Base-by-base conservation (phyloP, 495 filamentous ascomycete species). In the Viridothelium virens region DNA sequence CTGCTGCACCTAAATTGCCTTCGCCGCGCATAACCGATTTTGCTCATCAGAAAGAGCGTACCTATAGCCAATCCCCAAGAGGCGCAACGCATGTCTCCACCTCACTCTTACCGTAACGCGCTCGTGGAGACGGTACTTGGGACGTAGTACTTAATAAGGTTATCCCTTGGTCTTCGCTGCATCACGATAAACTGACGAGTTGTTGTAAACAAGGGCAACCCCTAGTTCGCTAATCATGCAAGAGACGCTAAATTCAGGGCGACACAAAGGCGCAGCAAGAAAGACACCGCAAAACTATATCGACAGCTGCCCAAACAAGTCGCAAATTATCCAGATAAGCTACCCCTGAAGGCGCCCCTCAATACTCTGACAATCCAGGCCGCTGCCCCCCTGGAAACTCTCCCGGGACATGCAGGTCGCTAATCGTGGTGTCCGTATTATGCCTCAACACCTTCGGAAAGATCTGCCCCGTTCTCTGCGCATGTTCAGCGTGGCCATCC, bases 381-480 rank as follows among this genome's bases (percentile, higher is more conserved):
- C 7, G 53, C 53, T 34, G 53, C 2, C 53, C 53, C 6, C 53
- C 36, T 6, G 72, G 72, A 63, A 70, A 78, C 67, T 75, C 66
- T 4, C 76, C 76, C 25, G 76, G 76, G 2, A 78, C 70, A 65
- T 78, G 74, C 56, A 77, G 64, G 39, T 74, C 68, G 46, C 69
- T 73, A 18, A 78, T 65, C 46, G 69, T 75, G 7, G 77, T 63
- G 63, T 74, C 72, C 2, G 76, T 78, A 59, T 77, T 68, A 39
- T 78, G 74, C 63, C 76, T 67, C 50, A 73, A 61, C 10, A 77
- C 62, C 37, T 61, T 56, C 9, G 73, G 71, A n/a, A 74, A 70
- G 36, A 66, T 25, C 14, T 63, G 56, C 33, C 69, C 75, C 3
- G 70, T 71, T 66, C 70, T 70, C 1, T 67, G 63, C 25, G 66